phyloP scores from a whole-genome alignment of 129 eudicot species.

The sunflower (Helianthus annuus) region DNA sequence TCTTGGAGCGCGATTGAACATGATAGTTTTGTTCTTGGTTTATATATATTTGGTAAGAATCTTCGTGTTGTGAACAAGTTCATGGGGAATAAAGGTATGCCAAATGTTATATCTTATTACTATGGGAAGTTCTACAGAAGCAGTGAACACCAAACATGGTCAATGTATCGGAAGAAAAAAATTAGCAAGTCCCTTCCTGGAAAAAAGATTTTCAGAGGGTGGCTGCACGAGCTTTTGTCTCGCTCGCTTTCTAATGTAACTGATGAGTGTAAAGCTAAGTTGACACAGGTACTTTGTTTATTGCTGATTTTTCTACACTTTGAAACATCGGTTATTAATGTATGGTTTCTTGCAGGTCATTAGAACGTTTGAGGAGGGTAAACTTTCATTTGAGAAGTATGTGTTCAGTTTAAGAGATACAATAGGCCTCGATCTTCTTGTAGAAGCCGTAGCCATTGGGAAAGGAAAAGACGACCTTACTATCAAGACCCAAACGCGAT shows the following conservation, averaged over 20 bases:
- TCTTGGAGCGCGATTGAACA: slow-evolving; percentile 52
- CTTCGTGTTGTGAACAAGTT: slow-evolving; percentile 46
- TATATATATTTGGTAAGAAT: slow-evolving; percentile 63
- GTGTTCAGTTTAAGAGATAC: slow-evolving; percentile 42
- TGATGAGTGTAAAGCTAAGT: slow-evolving; percentile 43
- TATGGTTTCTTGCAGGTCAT: slow-evolving; percentile 40
- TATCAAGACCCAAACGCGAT: background rate
- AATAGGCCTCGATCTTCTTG: slow-evolving; percentile 46
- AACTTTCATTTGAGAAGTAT: slow-evolving; percentile 49
- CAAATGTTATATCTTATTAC: slow-evolving; percentile 39
- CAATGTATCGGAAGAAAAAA: slow-evolving; percentile 40
- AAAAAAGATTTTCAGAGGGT: slow-evolving; percentile 53
- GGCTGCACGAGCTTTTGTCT: slow-evolving; percentile 52
- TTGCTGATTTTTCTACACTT: background rate
- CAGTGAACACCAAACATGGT: slow-evolving; percentile 44
- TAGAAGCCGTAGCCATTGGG: slow-evolving; percentile 59
- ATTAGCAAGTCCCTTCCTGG: slow-evolving; percentile 40
- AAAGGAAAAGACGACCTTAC: slow-evolving; percentile 52
- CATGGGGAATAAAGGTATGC: slow-evolving; percentile 47
- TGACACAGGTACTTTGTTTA: slow-evolving; percentile 42
- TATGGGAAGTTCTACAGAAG: slow-evolving; percentile 52
- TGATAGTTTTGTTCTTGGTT: slow-evolving; percentile 54
- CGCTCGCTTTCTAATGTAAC: slow-evolving; percentile 46
- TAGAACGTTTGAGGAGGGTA: slow-evolving; percentile 45
- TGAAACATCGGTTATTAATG: background rate